Conservation (phyloP, 1,284 basidiomycete genomes). For the Sparassis latifolia region DNA sequence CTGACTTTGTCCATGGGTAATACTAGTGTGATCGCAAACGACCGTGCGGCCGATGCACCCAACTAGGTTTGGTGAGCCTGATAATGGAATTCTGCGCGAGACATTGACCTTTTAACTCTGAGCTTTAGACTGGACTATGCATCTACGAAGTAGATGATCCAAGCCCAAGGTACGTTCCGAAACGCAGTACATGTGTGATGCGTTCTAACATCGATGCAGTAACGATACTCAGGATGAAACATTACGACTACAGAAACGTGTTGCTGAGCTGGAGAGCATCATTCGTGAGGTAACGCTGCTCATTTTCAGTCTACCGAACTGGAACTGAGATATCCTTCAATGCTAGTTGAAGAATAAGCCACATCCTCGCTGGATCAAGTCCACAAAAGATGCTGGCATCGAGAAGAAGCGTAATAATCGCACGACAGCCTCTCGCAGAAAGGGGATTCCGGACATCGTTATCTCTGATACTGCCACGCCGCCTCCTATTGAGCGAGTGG, state of each 20-base stretch:
- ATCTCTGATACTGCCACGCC: too few species aligned
- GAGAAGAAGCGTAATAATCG: background rate
- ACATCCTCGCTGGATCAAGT: slow-evolving; percentile 52
- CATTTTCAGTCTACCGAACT: background rate
- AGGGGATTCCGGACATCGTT: too few species aligned
- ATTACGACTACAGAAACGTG: slow-evolving; percentile 60
- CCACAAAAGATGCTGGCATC: slow-evolving; percentile 17
- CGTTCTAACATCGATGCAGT: slow-evolving; percentile 10
- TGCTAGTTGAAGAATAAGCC: slow-evolving; percentile 60
- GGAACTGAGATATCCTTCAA: slow-evolving; percentile 3
- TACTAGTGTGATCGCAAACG: slow-evolving; percentile 64
- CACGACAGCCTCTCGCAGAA: too few species aligned
- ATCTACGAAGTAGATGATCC: slow-evolving; percentile 82
- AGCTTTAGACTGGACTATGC: slow-evolving; percentile 65
- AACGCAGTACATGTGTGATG: background rate
- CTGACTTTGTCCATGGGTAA: background rate
- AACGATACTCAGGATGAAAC: slow-evolving; percentile 47
- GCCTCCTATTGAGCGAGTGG: too few species aligned
- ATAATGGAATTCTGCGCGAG: too few species aligned
- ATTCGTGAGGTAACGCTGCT: slow-evolving; percentile 56
- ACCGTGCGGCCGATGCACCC: slow-evolving; percentile 69
- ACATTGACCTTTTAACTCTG: too few species aligned
- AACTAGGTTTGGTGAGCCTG: slow-evolving; percentile 54
- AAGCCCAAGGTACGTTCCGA: slow-evolving; percentile 38
- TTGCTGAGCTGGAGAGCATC: slow-evolving; percentile 79